Evolutionary conservation across 768 basidiomycete genomes (phyloP), one percentile per base, ranked within the genome.

Genomic region (Austroboletus eburneus): DNA sequence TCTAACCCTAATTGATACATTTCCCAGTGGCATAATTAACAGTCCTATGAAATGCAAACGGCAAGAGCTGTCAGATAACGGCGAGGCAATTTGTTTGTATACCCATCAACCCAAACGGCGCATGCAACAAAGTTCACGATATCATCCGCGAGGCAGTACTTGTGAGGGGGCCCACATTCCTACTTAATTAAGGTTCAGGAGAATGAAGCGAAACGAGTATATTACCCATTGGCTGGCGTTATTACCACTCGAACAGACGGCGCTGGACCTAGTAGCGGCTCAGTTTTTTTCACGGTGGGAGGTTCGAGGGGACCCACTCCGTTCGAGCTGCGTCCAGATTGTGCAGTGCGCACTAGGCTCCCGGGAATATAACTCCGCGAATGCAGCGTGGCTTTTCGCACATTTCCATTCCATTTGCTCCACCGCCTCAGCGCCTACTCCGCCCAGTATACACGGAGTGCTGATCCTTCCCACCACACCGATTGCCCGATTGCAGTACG

Each of bases 311-410:
- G n/a, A n/a, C n/a, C n/a, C n/a, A n/a, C n/a, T n/a, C n/a, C n/a
- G n/a, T n/a, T n/a, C n/a, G n/a, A n/a, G n/a, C n/a, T n/a, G 14
- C 27, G 27, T 27, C 27, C 27, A 27, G 27, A 5, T 27, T 27
- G 27, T n/a, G n/a, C n/a, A n/a, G n/a, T n/a, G n/a, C n/a, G n/a
- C n/a, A n/a, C 32, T 10, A 39, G 3, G 16, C 39, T 23, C 22
- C 21, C 22, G 20, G 16, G 27, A 32, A 50, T 65, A 36, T 25
- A 62, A 65, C 65, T 65, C 64, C 64, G 64, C 64, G 64, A 67
- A 45, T 36, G 27, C 50, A 41, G 65, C 56, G 65, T 63, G 63
- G 48, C 62, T 27, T 27, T 18, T 35, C 13, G 36, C 13, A 18
- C 48, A 35, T 21, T 45, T 17, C 23, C 48, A 35, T 24, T 45